phyloP scores from a whole-genome alignment of 2,329 filamentous ascomycete species.

The Xylariaceae sp. region DNA sequence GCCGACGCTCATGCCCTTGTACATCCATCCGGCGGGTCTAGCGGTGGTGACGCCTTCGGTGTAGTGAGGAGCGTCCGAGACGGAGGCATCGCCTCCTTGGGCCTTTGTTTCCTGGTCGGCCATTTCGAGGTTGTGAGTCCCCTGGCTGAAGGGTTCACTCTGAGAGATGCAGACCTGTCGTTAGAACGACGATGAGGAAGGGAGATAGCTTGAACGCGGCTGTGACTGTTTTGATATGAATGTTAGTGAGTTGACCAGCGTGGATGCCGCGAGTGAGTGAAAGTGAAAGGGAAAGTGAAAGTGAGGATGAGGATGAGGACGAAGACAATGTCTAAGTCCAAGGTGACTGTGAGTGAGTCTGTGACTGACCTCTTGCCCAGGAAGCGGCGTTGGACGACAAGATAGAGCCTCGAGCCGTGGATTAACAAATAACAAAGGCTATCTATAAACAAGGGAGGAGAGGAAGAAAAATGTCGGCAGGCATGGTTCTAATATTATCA shows the following conservation, averaged over 20 bases:
- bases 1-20: constrained; percentile 50
- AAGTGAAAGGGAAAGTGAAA: too few species aligned
- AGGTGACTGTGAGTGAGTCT: too few species aligned
- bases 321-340: too few species aligned
- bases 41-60: constrained; percentile 17
- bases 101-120: constrained; percentile 13
- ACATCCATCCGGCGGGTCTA: constrained; percentile 59
- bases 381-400: neutral
- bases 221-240: neutral
- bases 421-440: neutral
- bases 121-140: constrained; percentile 11
- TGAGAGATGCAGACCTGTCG: neutral
- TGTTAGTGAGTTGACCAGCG: neutral
- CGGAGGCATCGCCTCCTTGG: constrained; percentile 2
- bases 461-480: neutral
- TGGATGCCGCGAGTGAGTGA: neutral
- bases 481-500: constrained; percentile 11
- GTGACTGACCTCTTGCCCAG: neutral
- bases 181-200: neutral
- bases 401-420: neutral
- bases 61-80: constrained; percentile 18
- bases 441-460: neutral
- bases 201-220: neutral
- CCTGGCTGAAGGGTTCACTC: neutral
- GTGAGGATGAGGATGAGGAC: too few species aligned